Conservation (phyloP, 495 filamentous ascomycete species). For the Penicillium parvum region DNA sequence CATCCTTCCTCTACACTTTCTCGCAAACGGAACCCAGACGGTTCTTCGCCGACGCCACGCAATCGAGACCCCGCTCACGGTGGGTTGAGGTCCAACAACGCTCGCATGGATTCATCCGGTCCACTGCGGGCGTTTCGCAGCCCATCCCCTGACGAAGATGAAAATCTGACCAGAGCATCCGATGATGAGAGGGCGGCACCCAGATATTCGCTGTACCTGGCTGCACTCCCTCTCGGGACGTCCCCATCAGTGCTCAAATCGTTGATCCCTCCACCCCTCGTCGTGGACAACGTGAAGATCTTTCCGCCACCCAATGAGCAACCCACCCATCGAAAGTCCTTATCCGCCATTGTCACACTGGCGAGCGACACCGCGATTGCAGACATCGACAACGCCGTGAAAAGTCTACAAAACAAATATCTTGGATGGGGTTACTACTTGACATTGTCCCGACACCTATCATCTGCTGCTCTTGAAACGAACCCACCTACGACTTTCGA, state of each 20-base stretch:
- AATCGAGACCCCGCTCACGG: slow-evolving; percentile 41
- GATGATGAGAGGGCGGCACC: slow-evolving; percentile 70
- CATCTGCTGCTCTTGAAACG: slow-evolving; percentile 67
- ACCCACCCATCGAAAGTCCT: slow-evolving; percentile 67
- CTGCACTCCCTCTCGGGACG: slow-evolving; percentile 56
- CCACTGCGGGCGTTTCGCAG: slow-evolving; percentile 44
- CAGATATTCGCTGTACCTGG: slow-evolving; percentile 82
- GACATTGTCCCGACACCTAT: slow-evolving; percentile 74
- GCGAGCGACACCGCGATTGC: slow-evolving; percentile 78
- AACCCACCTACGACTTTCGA: slow-evolving; percentile 46
- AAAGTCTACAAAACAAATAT: slow-evolving; percentile 76
- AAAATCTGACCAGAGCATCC: slow-evolving; percentile 39
- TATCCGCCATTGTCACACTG: slow-evolving; percentile 78
- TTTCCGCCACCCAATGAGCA: slow-evolving; percentile 56
- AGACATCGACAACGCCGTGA: slow-evolving; percentile 80
- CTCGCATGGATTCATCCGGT: slow-evolving; percentile 30
- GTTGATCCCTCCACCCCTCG: slow-evolving; percentile 62
- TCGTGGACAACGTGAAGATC: slow-evolving; percentile 73
- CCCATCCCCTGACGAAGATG: slow-evolving; percentile 49
- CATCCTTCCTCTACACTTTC: slow-evolving; percentile 47
- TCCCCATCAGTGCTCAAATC: slow-evolving; percentile 71
- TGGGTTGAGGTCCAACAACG: slow-evolving; percentile 55
- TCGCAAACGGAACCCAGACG: slow-evolving; percentile 51
- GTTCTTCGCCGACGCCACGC: slow-evolving; percentile 32
- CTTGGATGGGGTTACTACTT: slow-evolving; percentile 85